Evolutionary conservation across 2,329 filamentous ascomycete genomes (phyloP).

Genomic region (Grosmannia penicillata): DNA sequence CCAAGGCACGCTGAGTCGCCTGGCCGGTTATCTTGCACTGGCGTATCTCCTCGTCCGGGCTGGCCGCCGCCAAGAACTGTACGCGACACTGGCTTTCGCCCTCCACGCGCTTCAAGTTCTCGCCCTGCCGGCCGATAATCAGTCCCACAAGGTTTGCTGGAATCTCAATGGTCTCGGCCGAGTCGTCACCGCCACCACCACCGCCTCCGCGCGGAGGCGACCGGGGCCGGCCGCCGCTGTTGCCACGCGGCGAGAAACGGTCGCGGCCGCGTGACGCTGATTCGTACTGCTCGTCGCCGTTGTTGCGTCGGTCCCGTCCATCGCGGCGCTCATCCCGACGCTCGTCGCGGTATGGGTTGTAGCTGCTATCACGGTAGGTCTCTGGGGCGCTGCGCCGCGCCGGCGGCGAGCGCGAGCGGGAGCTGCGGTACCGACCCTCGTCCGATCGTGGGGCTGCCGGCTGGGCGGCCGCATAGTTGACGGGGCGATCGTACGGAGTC

Average conservation of each 20-base stretch:
- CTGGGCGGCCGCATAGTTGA: conserved; percentile 27
- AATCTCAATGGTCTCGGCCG: conserved; percentile 69
- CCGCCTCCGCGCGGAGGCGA: conserved; percentile 4
- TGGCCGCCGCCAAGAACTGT: conserved; percentile 69
- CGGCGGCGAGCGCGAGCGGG: conserved; percentile 57
- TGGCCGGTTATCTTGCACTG: conserved; percentile 77
- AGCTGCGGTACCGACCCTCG: conserved; percentile 45
- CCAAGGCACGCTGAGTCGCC: conserved; percentile 55
- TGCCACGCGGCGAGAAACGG: conserved; percentile 43
- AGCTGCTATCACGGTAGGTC: conserved; percentile 19
- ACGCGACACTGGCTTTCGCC: conserved; percentile 69
- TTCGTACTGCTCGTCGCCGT: conserved; percentile 15
- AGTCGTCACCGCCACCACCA: conserved; percentile 36
- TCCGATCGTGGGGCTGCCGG: not conserved
- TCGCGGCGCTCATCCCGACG: conserved; percentile 28
- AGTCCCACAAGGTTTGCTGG: conserved; percentile 77
- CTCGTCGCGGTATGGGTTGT: conserved; percentile 45
- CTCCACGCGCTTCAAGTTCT: conserved; percentile 78
- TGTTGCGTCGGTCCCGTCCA: conserved; percentile 45
- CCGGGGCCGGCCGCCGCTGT: conserved; percentile 23
- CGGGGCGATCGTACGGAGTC: conserved; percentile 43
- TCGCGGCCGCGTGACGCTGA: conserved; percentile 20
- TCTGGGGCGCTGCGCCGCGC: conserved; percentile 53
- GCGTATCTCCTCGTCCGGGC: conserved; percentile 55
- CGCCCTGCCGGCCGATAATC: conserved; percentile 81